Base-by-base conservation (phyloP, 1,139 yeast species). In the Zygoascus hellenicus region DNA sequence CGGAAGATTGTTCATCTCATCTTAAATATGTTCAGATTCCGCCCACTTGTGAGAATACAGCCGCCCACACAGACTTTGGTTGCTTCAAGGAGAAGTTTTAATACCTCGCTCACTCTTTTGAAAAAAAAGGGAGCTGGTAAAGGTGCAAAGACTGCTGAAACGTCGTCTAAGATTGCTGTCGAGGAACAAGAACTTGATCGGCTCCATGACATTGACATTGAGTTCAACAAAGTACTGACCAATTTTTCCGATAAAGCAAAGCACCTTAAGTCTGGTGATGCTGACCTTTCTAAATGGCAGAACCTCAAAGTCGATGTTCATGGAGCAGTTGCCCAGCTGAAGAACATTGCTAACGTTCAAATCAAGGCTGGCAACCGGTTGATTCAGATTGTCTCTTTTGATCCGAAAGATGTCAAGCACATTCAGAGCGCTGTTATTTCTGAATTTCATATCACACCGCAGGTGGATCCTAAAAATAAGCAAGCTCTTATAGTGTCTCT, bases 361-460 rank as follows among this genome's bases (percentile, higher is more conserved):
- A 60, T 81, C 46, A 84, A 87, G 58, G 92, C 92, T 9, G 76
- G 78, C 46, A 48, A 74, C 35, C 52, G 87, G 58, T 74, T 80
- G 50, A 71, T 85, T 45, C 68, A 79, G 42, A 76, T 90, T 29
- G 88, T 95, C 0, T 92, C 89, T 1, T 90, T 83, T 64, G 96
- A 89, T 58, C 94, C 96, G 9, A 71, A 71, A 45, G 76, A 86
- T 56, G 75, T 80, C 26, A 84, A 86, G 59, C 74, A 77, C 52
- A 77, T 90, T 26, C 74, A 83, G 42, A 80, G 87, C 51, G 74
- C 89, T 0, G 80, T 90, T 36, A 64, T 88, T 51, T 83, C 90
- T 0, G 78, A 77, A 10, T 66, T 87, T 61, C 85, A 86, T 57
- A 68, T 90, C 70, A 87, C 83, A 51, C 95, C 97, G 0, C 89